Evolutionary conservation across 768 basidiomycete genomes (phyloP).

Genomic region (Psilocybe cyanescens): DNA sequence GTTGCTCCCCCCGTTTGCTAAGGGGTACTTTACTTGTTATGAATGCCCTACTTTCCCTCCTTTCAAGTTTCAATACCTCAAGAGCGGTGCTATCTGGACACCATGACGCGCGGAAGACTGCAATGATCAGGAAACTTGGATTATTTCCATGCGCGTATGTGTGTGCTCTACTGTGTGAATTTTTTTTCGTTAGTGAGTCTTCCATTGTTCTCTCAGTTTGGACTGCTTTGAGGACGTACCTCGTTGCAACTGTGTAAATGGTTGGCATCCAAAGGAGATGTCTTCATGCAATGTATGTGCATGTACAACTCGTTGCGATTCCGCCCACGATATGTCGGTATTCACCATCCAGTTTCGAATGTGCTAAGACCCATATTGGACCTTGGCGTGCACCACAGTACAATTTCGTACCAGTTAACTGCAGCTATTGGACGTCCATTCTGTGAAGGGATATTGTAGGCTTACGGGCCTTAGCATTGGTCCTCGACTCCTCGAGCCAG

Average conservation of each 20-base stretch:
- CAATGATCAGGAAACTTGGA: too few species aligned
- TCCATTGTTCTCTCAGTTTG: constrained; percentile 10
- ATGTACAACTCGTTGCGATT: too few species aligned
- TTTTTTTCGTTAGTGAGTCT: not conserved
- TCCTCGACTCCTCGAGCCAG: too few species aligned
- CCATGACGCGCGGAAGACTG: not conserved
- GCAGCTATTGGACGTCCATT: too few species aligned
- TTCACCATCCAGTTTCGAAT: too few species aligned
- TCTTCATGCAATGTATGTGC: not conserved
- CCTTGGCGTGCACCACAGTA: too few species aligned
- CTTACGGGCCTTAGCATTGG: too few species aligned
- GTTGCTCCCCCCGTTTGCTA: not conserved
- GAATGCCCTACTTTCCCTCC: not conserved
- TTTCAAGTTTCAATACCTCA: not conserved
- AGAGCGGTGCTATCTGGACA: not conserved
- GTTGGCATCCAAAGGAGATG: not conserved
- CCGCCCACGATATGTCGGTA: too few species aligned
- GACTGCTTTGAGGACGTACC: not conserved
- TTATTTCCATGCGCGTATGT: not conserved
- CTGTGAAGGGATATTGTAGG: too few species aligned
- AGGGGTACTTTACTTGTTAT: not conserved
- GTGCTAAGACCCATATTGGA: too few species aligned
- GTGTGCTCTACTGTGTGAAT: not conserved
- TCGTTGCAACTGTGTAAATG: not conserved
- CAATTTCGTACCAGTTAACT: too few species aligned